Conservation (phyloP, 176 grass and related monocot genomes). For the Panicum miliaceum region DNA sequence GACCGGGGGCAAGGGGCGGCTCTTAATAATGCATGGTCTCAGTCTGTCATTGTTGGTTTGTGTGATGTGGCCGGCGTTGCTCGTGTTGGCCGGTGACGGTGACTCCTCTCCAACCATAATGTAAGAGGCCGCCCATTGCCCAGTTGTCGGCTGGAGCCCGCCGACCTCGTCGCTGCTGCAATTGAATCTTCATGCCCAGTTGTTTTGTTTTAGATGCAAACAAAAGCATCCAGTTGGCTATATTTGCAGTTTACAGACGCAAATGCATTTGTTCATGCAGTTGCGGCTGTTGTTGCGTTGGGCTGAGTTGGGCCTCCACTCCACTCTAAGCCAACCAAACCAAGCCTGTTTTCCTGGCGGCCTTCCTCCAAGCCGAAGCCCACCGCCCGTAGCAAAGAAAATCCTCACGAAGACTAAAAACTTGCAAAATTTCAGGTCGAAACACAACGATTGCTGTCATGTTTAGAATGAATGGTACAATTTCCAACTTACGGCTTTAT, state of each 20-base stretch:
- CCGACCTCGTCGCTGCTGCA: not conserved
- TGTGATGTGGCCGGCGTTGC: not conserved
- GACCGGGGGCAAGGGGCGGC: constrained; percentile 54
- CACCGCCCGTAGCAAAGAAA: too few species aligned
- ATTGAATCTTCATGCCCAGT: not conserved
- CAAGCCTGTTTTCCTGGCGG: too few species aligned
- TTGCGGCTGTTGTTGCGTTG: not conserved
- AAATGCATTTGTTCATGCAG: not conserved
- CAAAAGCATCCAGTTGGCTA: not conserved
- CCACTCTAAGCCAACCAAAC: too few species aligned
- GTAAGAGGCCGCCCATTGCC: constrained; percentile 37
- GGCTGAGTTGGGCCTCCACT: not conserved
- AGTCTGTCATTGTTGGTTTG: constrained; percentile 13
- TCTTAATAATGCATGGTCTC: not conserved
- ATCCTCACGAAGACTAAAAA: too few species aligned
- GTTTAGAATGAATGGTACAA: too few species aligned
- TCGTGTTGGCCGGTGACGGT: not conserved
- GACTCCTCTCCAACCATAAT: not conserved
- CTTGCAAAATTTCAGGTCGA: too few species aligned
- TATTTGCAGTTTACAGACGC: not conserved
- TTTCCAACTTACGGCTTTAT: too few species aligned
- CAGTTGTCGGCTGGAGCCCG: not conserved
- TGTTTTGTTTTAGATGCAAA: not conserved
- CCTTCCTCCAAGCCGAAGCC: too few species aligned
- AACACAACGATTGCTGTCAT: too few species aligned